Base-by-base conservation (phyloP, 257 asterid genomes). In the Capsicum chinense region DNA sequence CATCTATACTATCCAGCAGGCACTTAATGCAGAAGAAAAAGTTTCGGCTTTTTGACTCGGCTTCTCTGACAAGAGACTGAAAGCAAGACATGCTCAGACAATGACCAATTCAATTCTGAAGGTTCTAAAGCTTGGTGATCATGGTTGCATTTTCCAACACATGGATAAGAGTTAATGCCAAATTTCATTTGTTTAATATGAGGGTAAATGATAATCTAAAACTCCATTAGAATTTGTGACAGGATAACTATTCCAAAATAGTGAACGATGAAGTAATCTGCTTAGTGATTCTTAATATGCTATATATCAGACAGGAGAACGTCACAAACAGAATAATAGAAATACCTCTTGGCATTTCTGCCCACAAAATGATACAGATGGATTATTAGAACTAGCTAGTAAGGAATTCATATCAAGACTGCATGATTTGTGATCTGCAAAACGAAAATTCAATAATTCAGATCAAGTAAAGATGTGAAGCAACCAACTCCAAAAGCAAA, bases 261-360 rank as follows among this genome's bases (percentile, higher is more conserved):
- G 81, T 52, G 26, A 76, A 76, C 6, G 52, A 8, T 52, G 64
- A 76, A 76, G 59, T 19, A 47, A 73, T 44, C 37, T n/a, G 50
- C 71, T n/a, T n/a, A 73, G 39, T 47, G 39, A 47, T 44, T 66
- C 71, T 78, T 39, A 56, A 64, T 76, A 67, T 83, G 78, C 54
- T 56, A 73, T 60, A 48, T 33, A 19, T 10, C n/a, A 19, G 5
- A 73, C 80, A 73, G 12, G 37, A 17, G 57, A 70, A 70, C 56
- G 44, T 69, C 78, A 39, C 56, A 69, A 66, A 39, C 78, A 70
- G 57, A 44, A 17, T 44, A 70, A 70, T 6, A 78, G 9, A 78
- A 52, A 84, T 95, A 97, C 99, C 99, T 95, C 98, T 90, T 89
- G 95, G 93, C 99, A 95, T 85, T 84, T 89, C 85, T 70, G 90